Percentiles rank a stretch among this genome's conserved stretches.
Conservation (phyloP, 2,329 filamentous ascomycete species). For the Penicillium olsonii region DNA sequence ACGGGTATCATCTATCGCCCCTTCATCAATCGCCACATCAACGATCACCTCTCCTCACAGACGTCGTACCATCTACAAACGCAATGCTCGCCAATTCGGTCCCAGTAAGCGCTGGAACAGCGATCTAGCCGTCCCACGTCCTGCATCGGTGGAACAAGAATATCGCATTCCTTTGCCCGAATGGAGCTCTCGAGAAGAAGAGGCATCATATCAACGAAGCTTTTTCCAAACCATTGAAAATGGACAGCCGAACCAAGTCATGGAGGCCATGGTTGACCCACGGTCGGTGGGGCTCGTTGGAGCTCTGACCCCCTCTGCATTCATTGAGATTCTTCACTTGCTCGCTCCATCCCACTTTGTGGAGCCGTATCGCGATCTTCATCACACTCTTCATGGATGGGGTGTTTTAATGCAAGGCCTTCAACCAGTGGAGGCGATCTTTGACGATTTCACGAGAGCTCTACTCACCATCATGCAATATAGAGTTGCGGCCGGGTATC, state of each 20-base stretch:
- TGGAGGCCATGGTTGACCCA: conserved; percentile 37
- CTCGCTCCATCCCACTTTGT: conserved; percentile 61
- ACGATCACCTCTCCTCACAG: neutral
- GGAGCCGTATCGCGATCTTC: conserved; percentile 48
- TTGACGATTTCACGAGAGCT: conserved; percentile 42
- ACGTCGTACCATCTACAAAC: neutral
- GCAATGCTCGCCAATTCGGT: neutral
- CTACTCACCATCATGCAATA: conserved; percentile 41
- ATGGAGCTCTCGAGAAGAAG: conserved; percentile 16
- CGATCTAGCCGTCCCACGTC: conserved; percentile 2
- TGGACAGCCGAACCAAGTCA: conserved; percentile 44
- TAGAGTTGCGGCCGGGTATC: conserved; percentile 38
- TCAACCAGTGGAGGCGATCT: conserved; percentile 38
- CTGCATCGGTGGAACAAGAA: neutral
- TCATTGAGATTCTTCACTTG: conserved; percentile 64
- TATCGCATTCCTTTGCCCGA: neutral
- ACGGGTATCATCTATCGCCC: neutral
- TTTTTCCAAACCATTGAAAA: conserved; percentile 35
- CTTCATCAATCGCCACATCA: neutral
- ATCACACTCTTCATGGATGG: conserved; percentile 53
- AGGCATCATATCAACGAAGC: conserved; percentile 9
- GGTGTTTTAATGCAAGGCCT: conserved; percentile 47
- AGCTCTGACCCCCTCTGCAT: conserved; percentile 55
- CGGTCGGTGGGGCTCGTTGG: conserved; percentile 31
- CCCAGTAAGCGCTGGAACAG: conserved; percentile 3